Percentiles rank a stretch among this genome's conserved stretches.
Evolutionary conservation across 2,329 filamentous ascomycete genomes (phyloP).

Genomic region (Aspergillus tamarii): DNA sequence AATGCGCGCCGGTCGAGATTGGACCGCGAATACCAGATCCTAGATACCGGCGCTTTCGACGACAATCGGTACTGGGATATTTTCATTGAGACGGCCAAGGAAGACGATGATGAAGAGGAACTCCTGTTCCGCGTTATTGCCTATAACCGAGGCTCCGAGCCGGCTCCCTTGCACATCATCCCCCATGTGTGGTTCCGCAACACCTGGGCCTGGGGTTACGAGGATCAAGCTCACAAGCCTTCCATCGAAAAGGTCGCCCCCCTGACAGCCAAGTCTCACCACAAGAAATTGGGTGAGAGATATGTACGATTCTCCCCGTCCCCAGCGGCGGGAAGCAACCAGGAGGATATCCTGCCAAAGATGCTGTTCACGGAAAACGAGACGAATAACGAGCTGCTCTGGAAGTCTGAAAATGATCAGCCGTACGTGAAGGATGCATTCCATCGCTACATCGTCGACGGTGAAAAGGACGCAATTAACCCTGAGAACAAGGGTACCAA

Average conservation of each 20-base stretch:
- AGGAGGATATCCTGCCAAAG: constrained; percentile 81
- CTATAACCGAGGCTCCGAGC: constrained; percentile 91
- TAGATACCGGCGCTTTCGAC: constrained; percentile 85
- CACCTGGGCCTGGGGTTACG: constrained; percentile 92
- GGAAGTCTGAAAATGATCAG: constrained; percentile 75
- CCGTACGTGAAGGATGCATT: constrained; percentile 95
- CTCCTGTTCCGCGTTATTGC: constrained; percentile 92
- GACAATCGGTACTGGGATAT: constrained; percentile 96
- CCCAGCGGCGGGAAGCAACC: constrained; percentile 76
- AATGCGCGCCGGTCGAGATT: constrained; percentile 75
- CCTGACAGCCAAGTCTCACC: constrained; percentile 73
- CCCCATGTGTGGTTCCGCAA: constrained; percentile 97
- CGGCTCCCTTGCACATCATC: constrained; percentile 88
- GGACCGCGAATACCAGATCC: constrained; percentile 87
- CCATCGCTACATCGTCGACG: constrained; percentile 82
- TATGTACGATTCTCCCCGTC: constrained; percentile 87
- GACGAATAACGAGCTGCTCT: constrained; percentile 80
- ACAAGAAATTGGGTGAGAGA: constrained; percentile 78
- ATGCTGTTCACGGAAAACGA: constrained; percentile 95
- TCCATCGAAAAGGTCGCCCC: constrained; percentile 69
- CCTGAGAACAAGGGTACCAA: constrained; percentile 82
- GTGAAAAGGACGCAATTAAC: constrained; percentile 79
- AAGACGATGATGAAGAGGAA: constrained; percentile 87
- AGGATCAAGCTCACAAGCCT: constrained; percentile 75
- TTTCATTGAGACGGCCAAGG: constrained; percentile 94